These are phyloP conservation scores for Xylariaceae sp. DNA, from an alignment of 2,329 filamentous ascomycete species.

Conservation along the genomic window DNA sequence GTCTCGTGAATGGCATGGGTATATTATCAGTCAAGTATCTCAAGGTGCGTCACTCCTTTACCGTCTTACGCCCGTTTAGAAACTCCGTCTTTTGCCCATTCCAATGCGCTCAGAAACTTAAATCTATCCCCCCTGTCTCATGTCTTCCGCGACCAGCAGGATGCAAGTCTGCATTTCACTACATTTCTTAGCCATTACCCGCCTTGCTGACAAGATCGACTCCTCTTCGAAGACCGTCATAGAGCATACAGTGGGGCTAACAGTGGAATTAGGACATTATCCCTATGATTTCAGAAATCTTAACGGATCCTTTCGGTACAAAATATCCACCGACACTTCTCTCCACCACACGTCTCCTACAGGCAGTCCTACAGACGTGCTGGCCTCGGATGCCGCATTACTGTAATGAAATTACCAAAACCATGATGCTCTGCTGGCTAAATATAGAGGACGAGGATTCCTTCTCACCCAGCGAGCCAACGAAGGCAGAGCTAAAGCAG, in stretches of 20 bases:
- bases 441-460: slow-evolving; percentile 53
- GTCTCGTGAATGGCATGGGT: slow-evolving; percentile 62
- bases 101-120: neutral
- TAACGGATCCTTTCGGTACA: slow-evolving; percentile 73
- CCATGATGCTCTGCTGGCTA: slow-evolving; percentile 68
- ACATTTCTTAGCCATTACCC: too few species aligned
- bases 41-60: slow-evolving; percentile 53
- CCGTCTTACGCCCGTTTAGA: neutral
- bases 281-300: slow-evolving; percentile 67
- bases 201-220: too few species aligned
- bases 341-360: slow-evolving; percentile 60
- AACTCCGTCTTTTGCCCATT: neutral
- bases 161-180: neutral
- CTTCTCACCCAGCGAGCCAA: slow-evolving; percentile 14
- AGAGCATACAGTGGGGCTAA: slow-evolving; percentile 6
- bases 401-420: slow-evolving; percentile 68
- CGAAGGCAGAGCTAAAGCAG: slow-evolving; percentile 39
- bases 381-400: slow-evolving; percentile 74
- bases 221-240: too few species aligned
- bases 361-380: slow-evolving; percentile 64
- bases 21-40: slow-evolving; percentile 72
- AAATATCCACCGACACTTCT: slow-evolving; percentile 60
- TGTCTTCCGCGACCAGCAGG: neutral
- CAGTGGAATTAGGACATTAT: slow-evolving; percentile 63
- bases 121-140: neutral